A percentile compares a stretch with the other conserved stretches of the same genome.
phyloP scores from a whole-genome alignment of 176 grass and related monocot genomes.

The Phoenix dactylifera region DNA sequence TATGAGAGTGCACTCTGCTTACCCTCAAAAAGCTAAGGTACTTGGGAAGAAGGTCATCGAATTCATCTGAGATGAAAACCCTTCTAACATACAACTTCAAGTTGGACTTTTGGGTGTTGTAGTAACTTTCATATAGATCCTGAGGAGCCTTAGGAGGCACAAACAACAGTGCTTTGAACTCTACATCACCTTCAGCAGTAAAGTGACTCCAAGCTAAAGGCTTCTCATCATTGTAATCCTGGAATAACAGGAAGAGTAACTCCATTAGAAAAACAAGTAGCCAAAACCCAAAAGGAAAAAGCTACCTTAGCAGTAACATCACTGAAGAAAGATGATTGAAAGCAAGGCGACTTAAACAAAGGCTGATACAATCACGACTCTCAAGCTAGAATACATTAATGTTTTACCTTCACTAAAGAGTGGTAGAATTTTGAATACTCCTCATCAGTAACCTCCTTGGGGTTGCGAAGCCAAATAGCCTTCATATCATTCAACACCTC shows the following conservation, averaged over 20 bases:
- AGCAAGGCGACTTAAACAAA: too few relatives aligned
- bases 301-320: too few relatives aligned
- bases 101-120: slow-evolving; percentile 82
- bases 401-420: slow-evolving; percentile 69
- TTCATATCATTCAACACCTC: slow-evolving; percentile 94
- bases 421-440: slow-evolving; percentile 96
- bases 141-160: slow-evolving; percentile 88
- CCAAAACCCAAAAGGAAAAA: too few relatives aligned
- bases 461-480: slow-evolving; percentile 90
- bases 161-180: slow-evolving; percentile 93
- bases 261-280: neutral
- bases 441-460: slow-evolving; percentile 93
- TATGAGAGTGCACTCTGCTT: neutral
- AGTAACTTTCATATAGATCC: slow-evolving; percentile 95
- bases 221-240: slow-evolving; percentile 88
- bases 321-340: too few relatives aligned
- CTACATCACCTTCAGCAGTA: slow-evolving; percentile 89
- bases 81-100: slow-evolving; percentile 95
- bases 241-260: neutral
- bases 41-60: slow-evolving; percentile 88
- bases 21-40: slow-evolving; percentile 96
- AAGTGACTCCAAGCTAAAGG: slow-evolving; percentile 90
- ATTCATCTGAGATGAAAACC: slow-evolving; percentile 99
- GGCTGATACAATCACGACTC: too few relatives aligned
- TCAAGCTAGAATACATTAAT: neutral